Conservation (phyloP, 495 filamentous ascomycete species). For the Amorphotheca resinae region DNA sequence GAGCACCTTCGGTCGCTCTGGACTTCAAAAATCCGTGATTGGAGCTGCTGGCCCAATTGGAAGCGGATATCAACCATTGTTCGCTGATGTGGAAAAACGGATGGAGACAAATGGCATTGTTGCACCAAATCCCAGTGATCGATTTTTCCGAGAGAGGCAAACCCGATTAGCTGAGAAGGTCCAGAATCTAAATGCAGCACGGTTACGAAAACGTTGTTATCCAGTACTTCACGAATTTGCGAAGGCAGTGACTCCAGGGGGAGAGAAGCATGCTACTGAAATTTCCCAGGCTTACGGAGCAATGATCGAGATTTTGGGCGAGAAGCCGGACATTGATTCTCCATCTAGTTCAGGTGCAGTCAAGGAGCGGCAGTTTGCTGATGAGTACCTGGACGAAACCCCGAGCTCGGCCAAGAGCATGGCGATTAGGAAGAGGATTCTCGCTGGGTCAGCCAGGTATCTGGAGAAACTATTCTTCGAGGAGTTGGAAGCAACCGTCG, state of each 20-base stretch:
- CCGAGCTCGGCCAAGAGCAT: slow-evolving; percentile 46
- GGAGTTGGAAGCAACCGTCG: slow-evolving; percentile 60
- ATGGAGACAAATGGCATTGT: slow-evolving; percentile 27
- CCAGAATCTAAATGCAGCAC: slow-evolving; percentile 56
- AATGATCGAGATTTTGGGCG: slow-evolving; percentile 58
- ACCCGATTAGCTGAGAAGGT: slow-evolving; percentile 63
- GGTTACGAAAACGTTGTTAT: slow-evolving; percentile 50
- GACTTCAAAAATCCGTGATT: slow-evolving; percentile 68
- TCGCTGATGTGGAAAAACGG: slow-evolving; percentile 54
- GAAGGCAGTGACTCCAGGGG: slow-evolving; percentile 52
- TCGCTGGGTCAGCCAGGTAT: slow-evolving; percentile 62
- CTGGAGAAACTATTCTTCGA: slow-evolving; percentile 63
- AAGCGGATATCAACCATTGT: slow-evolving; percentile 40
- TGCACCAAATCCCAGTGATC: slow-evolving; percentile 44
- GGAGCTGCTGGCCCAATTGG: slow-evolving; percentile 54
- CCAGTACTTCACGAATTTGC: slow-evolving; percentile 63
- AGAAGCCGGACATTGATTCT: slow-evolving; percentile 42
- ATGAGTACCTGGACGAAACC: slow-evolving; percentile 58
- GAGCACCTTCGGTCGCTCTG: slow-evolving; percentile 62
- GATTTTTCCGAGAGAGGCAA: slow-evolving; percentile 69
- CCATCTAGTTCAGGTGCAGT: slow-evolving; percentile 40
- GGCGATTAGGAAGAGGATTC: slow-evolving; percentile 56
- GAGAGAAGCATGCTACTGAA: slow-evolving; percentile 52
- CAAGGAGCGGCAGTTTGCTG: slow-evolving; percentile 64
- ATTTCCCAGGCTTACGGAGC: slow-evolving; percentile 68